These are phyloP conservation scores for Debaryomyces tyrocola DNA, from an alignment of 805 yeast species.

Conservation along the genomic window DNA sequence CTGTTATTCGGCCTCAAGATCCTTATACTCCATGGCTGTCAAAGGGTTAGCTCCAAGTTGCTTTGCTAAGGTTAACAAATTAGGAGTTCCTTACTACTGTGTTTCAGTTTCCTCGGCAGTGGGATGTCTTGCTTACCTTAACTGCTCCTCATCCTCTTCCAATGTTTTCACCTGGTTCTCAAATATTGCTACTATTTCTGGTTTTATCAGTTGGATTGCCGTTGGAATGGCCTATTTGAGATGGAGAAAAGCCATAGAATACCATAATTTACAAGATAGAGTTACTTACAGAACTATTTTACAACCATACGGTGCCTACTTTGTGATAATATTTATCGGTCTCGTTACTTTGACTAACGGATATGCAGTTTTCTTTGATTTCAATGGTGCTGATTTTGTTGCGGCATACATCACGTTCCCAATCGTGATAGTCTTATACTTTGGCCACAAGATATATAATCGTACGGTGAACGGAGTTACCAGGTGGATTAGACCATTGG, in stretches of 20 bases:
- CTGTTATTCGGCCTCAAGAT: constrained; percentile 43
- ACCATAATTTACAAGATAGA: constrained; percentile 53
- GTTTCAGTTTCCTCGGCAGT: constrained; percentile 34
- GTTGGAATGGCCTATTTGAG: constrained; percentile 54
- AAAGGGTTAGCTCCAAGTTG: constrained; percentile 40
- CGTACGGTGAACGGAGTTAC: constrained; percentile 24
- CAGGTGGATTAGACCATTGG: constrained; percentile 48
- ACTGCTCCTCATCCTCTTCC: constrained; percentile 52
- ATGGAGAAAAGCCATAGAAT: constrained; percentile 62
- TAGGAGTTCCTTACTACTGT: constrained; percentile 44
- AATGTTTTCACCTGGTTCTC: constrained; percentile 64
- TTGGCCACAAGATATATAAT: constrained; percentile 56
- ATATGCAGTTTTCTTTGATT: constrained; percentile 63
- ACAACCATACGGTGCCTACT: constrained; percentile 61
- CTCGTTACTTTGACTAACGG: constrained; percentile 71
- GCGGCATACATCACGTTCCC: constrained; percentile 75
- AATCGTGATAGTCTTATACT: constrained; percentile 49
- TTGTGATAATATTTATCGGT: constrained; percentile 48
- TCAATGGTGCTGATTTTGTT: constrained; percentile 57
- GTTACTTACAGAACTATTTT: constrained; percentile 56
- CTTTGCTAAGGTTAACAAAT: constrained; percentile 35
- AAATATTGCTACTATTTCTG: constrained; percentile 64
- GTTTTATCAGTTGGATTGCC: constrained; percentile 63
- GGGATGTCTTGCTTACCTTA: constrained; percentile 52
- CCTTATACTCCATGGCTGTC: constrained; percentile 39